Percentiles rank a stretch among this genome's conserved stretches.
phyloP scores from a whole-genome alignment of 2,329 filamentous ascomycete species.

The Talaromyces sp. region DNA sequence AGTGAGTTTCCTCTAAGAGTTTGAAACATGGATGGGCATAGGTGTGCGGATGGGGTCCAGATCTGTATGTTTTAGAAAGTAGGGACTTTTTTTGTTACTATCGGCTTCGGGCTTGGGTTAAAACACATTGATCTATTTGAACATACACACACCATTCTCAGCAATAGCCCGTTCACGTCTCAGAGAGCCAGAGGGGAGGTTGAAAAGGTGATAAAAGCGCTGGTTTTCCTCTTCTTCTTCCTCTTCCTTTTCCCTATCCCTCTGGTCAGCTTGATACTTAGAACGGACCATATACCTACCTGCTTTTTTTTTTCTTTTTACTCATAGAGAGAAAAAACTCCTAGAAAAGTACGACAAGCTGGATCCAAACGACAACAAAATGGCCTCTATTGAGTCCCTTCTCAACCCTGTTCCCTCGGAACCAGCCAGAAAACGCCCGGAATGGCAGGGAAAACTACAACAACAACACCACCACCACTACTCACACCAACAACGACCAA shows the following conservation, averaged over 20 bases:
- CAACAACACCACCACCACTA: not conserved
- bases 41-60: not conserved
- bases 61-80: not conserved
- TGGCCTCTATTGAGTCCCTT: slow-evolving; percentile 12
- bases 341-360: not conserved
- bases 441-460: not conserved
- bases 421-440: not conserved
- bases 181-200: not conserved
- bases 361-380: not conserved
- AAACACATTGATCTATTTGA: not conserved
- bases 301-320: not conserved
- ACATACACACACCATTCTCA: not conserved
- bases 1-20: not conserved
- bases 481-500: not conserved
- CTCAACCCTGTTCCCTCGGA: slow-evolving; percentile 5
- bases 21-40: not conserved
- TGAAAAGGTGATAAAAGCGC: not conserved
- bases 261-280: not conserved
- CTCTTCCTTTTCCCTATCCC: not conserved
- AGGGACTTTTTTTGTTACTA: not conserved
- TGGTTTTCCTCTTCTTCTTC: not conserved
- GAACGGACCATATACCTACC: not conserved
- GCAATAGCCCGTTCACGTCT: not conserved
- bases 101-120: not conserved
- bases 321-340: not conserved